Conservation (phyloP, 371 early-diverging fungal genomes). For the Fennellomyces sp. region DNA sequence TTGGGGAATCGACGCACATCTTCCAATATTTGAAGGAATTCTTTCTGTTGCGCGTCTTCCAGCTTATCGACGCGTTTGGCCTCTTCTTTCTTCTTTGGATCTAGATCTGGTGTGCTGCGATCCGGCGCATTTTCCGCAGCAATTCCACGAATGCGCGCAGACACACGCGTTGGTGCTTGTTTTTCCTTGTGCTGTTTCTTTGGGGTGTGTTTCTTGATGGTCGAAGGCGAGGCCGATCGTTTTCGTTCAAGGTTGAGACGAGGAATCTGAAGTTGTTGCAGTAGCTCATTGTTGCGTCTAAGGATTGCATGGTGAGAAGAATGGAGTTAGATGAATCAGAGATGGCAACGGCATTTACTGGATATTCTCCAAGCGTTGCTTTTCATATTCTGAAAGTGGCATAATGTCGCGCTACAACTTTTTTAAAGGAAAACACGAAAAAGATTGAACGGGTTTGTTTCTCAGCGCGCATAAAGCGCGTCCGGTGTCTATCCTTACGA, state of each 20-base stretch:
- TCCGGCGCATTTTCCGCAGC: slow-evolving; percentile 17
- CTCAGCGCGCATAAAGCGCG: no score
- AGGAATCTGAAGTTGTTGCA: slow-evolving; percentile 36
- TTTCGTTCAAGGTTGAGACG: slow-evolving; percentile 5
- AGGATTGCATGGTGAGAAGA: not conserved
- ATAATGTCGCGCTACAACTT: no score
- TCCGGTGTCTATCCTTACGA: no score
- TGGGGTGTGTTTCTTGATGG: slow-evolving; percentile 17
- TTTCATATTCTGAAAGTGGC: slow-evolving; percentile 43
- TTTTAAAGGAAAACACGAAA: no score
- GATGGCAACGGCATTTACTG: slow-evolving; percentile 21
- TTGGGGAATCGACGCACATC: slow-evolving; percentile 21
- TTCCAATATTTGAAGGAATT: slow-evolving; percentile 24
- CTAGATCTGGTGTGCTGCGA: not conserved
- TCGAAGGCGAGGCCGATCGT: not conserved
- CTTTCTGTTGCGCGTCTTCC: slow-evolving; percentile 24
- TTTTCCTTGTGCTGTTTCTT: slow-evolving; percentile 24
- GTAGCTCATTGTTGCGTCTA: slow-evolving; percentile 48
- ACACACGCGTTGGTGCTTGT: slow-evolving; percentile 29
- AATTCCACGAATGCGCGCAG: slow-evolving; percentile 47
- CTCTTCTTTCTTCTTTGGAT: slow-evolving; percentile 5
- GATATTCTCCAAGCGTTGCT: slow-evolving; percentile 47
- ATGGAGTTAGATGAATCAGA: not conserved
- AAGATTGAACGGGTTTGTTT: no score
- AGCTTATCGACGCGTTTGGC: slow-evolving; percentile 25